These are phyloP conservation scores for Talaromyces adpressus DNA, from an alignment of 495 filamentous ascomycete genomes.

Conservation along the genomic window DNA sequence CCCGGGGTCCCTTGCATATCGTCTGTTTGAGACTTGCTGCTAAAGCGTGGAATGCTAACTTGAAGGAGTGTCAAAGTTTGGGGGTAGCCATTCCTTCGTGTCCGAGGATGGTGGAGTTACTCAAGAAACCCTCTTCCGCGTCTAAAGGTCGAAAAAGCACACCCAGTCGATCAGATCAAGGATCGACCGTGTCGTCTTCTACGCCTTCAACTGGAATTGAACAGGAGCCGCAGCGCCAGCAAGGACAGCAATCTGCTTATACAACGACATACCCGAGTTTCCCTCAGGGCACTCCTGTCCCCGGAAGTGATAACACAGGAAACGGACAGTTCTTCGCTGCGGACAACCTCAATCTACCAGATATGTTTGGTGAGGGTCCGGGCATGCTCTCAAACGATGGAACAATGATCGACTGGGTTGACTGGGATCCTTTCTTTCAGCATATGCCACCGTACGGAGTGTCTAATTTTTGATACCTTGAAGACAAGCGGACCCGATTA, in stretches of 20 bases:
- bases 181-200: not conserved
- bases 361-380: not conserved
- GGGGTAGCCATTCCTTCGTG: not conserved
- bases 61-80: not conserved
- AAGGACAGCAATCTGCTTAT: not conserved
- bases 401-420: not conserved
- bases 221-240: not conserved
- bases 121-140: not conserved
- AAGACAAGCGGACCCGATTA: not conserved
- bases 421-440: slow-evolving; percentile 1
- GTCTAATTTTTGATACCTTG: not conserved
- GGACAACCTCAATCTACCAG: not conserved
- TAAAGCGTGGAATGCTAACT: slow-evolving; percentile 2
- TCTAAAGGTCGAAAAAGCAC: not conserved
- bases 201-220: not conserved
- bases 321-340: not conserved
- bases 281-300: not conserved
- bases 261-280: not conserved
- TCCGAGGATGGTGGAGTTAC: not conserved
- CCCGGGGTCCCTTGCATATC: slow-evolving; percentile 2
- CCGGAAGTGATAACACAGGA: not conserved
- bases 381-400: not conserved
- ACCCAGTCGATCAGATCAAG: not conserved
- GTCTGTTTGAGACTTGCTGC: not conserved
- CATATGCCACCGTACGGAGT: not conserved